Evolutionary conservation across 305 asterid genomes (phyloP).

Genomic region (Fraxinus floribunda): DNA sequence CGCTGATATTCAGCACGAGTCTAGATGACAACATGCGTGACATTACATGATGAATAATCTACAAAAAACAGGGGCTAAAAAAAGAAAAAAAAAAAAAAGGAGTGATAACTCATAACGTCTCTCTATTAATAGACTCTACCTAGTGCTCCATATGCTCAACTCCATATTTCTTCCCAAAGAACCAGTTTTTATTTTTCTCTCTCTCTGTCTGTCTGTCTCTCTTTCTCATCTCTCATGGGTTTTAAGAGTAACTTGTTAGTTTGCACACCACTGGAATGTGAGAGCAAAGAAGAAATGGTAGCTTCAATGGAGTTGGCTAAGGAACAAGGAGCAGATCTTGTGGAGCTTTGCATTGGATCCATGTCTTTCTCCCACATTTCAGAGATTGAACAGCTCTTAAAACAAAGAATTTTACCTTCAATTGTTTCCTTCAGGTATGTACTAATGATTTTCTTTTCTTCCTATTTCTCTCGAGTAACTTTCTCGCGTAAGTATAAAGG

Average conservation of each 20-base stretch:
- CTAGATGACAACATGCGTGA: no score
- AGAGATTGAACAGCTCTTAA: slow-evolving; percentile 37
- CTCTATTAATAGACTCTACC: neutral
- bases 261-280: slow-evolving; percentile 49
- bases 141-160: neutral
- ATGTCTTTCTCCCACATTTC: slow-evolving; percentile 48
- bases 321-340: slow-evolving; percentile 60
- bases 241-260: slow-evolving; percentile 37
- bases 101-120: neutral
- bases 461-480: neutral
- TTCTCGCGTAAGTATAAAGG: neutral
- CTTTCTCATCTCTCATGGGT: slow-evolving; percentile 31
- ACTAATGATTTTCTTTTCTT: neutral
- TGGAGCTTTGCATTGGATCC: slow-evolving; percentile 51
- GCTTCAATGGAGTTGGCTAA: slow-evolving; percentile 43
- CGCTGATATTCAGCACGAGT: neutral
- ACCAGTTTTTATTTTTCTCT: neutral
- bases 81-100: neutral
- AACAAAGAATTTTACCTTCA: slow-evolving; percentile 41
- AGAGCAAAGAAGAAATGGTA: slow-evolving; percentile 44
- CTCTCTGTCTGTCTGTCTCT: neutral
- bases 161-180: neutral
- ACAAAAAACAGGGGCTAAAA: no score
- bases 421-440: slow-evolving; percentile 54
- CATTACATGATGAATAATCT: neutral